Evolutionary conservation across 306 rosid genomes (phyloP), one percentile per base, ranked within the genome.

Genomic region (Prinsepia uniflora): DNA sequence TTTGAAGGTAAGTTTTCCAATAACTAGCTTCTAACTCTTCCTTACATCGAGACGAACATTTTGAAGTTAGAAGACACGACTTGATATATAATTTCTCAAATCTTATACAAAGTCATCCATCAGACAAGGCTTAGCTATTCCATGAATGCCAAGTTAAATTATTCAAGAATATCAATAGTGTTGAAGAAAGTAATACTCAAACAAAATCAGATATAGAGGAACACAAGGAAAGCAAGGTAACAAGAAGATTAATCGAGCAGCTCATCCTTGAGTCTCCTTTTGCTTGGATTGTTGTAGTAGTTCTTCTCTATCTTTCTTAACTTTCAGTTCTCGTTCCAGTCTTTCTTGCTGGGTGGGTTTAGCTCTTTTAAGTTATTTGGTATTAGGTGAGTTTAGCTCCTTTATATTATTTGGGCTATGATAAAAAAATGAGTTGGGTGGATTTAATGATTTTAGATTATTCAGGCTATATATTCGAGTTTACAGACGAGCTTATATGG

Each of bases 301-400:
- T 67, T 95, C 90, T 74, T 89, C 92, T 64, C 97, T 85, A 47
- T 86, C 95, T 64, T 91, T 89, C 81, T 83, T 82, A 75, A 95
- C 78, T 94, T 91, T 97, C 20, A 86, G 89, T 81, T 89, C 91
- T 80, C 63, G 87, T 82, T 91, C 97, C 78, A 81, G 14, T 75
- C 96, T 89, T 78, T 95, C 99, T 70, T 13, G 41, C 99, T 95
- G 82, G n/a, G n/a, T n/a, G n/a, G n/a, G n/a, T n/a, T n/a, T n/a
- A n/a, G n/a, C n/a, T n/a, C n/a, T n/a, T n/a, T n/a, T n/a, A n/a
- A n/a, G n/a, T n/a, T n/a, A n/a, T n/a, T n/a, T n/a, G n/a, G n/a
- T n/a, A n/a, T n/a, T n/a, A n/a, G n/a, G n/a, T n/a, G n/a, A n/a
- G n/a, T n/a, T n/a, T n/a, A n/a, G n/a, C n/a, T n/a, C n/a, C n/a